phyloP scores from a whole-genome alignment of 192 early-diverging fungal species.

The Geranomyces variabilis region DNA sequence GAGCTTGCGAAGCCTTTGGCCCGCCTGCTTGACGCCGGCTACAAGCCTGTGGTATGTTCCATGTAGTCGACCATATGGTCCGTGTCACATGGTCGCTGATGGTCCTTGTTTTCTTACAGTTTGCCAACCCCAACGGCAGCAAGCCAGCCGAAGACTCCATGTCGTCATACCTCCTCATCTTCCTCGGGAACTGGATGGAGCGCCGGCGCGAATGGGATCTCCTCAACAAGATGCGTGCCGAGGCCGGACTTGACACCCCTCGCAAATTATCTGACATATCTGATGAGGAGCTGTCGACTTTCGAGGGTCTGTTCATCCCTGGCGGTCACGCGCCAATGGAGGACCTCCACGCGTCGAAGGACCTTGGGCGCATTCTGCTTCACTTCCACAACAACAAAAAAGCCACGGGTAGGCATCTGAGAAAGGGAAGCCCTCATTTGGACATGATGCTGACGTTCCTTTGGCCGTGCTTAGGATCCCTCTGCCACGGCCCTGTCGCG shows the following conservation, averaged over 20 bases:
- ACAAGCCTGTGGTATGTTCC: slow-evolving; percentile 8
- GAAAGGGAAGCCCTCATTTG: neutral
- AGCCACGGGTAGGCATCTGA: slow-evolving; percentile 5
- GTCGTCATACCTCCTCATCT: slow-evolving; percentile 12
- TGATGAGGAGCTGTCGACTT: slow-evolving; percentile 16
- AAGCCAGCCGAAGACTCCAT: slow-evolving; percentile 21
- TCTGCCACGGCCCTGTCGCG: slow-evolving; percentile 31
- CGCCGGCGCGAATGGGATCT: slow-evolving; percentile 12
- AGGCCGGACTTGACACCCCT: neutral
- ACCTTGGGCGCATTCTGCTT: slow-evolving; percentile 20
- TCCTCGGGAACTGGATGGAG: slow-evolving; percentile 23
- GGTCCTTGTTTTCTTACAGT: neutral
- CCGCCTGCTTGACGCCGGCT: slow-evolving; percentile 21
- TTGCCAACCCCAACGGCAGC: slow-evolving; percentile 27
- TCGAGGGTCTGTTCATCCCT: slow-evolving; percentile 26
- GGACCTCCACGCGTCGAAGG: slow-evolving; percentile 14
- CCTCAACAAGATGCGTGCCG: slow-evolving; percentile 2
- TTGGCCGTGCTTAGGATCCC: neutral
- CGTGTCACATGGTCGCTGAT: neutral
- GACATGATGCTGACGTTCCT: no score
- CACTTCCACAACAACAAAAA: slow-evolving; percentile 23
- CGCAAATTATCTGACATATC: neutral
- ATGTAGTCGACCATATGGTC: no score
- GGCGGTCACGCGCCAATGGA: slow-evolving; percentile 32
- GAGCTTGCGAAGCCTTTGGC: slow-evolving; percentile 23